Evolutionary conservation across 441 rosid genomes (phyloP).

Genomic region (Gossypium gossypioides): DNA sequence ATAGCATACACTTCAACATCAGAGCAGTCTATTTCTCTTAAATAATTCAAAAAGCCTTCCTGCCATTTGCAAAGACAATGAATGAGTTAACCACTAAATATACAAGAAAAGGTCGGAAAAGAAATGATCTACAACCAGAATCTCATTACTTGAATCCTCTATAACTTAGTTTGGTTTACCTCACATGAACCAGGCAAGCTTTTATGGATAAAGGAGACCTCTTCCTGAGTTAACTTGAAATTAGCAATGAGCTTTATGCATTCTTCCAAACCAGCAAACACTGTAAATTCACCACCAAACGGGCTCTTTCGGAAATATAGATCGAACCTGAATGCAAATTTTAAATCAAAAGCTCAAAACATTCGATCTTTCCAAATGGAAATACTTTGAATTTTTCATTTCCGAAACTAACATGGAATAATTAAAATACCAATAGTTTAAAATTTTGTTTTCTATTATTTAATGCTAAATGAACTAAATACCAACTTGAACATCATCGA

Average conservation of each 20-base stretch:
- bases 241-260: slow-evolving; percentile 75
- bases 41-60: slow-evolving; percentile 78
- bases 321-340: slow-evolving; percentile 49
- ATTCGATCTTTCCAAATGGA: neutral
- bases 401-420: neutral
- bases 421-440: neutral
- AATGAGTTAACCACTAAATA: slow-evolving; percentile 14
- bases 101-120: neutral
- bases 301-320: slow-evolving; percentile 78
- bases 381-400: neutral
- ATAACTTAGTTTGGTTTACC: slow-evolving; percentile 31
- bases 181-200: slow-evolving; percentile 60
- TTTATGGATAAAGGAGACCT: slow-evolving; percentile 50
- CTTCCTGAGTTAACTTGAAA: slow-evolving; percentile 63
- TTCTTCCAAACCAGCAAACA: slow-evolving; percentile 89
- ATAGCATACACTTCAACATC: slow-evolving; percentile 80
- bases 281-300: slow-evolving; percentile 76
- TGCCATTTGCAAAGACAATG: slow-evolving; percentile 20
- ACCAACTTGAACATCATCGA: neutral
- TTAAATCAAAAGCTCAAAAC: neutral
- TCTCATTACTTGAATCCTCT: neutral
- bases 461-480: neutral
- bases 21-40: slow-evolving; percentile 74
- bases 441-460: neutral
- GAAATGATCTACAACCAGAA: neutral